These are phyloP conservation scores for Russula sp. DNA, from an alignment of 768 basidiomycete genomes.

Conservation along the genomic window DNA sequence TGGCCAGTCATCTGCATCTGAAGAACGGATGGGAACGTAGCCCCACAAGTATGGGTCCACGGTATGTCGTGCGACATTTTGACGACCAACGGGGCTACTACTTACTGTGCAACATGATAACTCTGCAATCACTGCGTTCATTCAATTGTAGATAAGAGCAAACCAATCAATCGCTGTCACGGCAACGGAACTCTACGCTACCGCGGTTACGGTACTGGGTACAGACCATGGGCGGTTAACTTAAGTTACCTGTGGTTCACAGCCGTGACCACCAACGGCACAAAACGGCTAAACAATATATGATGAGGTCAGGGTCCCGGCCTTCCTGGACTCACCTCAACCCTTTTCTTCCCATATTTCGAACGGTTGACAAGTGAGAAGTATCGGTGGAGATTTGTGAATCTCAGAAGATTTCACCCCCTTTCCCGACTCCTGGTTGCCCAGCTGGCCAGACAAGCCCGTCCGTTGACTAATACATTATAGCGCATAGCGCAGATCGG, in stretches of 20 bases:
- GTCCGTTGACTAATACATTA: neutral
- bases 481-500: neutral
- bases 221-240: neutral
- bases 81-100: constrained; percentile 17
- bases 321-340: neutral
- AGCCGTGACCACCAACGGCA: neutral
- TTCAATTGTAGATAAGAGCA: neutral
- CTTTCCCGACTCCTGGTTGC: neutral
- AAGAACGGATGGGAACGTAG: constrained; percentile 21
- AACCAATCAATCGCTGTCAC: constrained; percentile 24
- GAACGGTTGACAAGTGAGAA: neutral
- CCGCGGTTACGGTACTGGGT: too few species aligned
- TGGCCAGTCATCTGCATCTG: neutral
- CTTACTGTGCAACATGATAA: neutral
- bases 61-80: constrained; percentile 17
- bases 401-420: neutral
- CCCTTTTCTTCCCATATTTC: neutral
- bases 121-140: neutral
- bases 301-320: neutral
- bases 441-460: neutral
- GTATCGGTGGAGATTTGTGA: neutral
- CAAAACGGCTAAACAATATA: neutral
- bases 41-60: neutral
- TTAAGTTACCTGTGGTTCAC: neutral
- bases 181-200: constrained; percentile 10